Evolutionary conservation across 805 yeast species (phyloP).

Genomic region (Lachancea sp.): DNA sequence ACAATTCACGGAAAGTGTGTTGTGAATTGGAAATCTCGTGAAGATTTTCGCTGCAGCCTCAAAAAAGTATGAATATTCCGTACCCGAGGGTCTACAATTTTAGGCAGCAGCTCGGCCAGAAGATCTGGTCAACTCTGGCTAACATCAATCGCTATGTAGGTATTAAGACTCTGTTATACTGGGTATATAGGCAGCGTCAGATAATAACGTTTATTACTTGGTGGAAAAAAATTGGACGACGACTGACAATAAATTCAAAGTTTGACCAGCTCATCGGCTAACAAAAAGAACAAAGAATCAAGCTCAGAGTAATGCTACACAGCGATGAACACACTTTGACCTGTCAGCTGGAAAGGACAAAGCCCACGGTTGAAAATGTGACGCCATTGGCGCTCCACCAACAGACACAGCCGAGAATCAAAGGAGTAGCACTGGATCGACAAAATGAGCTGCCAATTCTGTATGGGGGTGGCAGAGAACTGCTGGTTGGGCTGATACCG

Average conservation of each 20-base stretch:
- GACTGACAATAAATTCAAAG: too few species aligned
- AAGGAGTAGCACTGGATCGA: conserved; percentile 11
- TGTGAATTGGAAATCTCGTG: too few species aligned
- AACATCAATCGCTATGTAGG: too few species aligned
- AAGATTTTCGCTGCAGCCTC: too few species aligned
- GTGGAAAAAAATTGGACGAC: background rate
- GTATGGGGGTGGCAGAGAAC: conserved; percentile 39
- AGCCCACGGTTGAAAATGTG: conserved; percentile 37
- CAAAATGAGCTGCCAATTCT: conserved; percentile 29
- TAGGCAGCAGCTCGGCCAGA: too few species aligned
- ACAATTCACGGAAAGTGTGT: too few species aligned
- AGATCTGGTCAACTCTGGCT: too few species aligned
- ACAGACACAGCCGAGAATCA: conserved; percentile 27
- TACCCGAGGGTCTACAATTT: too few species aligned
- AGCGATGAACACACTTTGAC: conserved; percentile 1
- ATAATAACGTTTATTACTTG: background rate
- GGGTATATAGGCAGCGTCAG: background rate
- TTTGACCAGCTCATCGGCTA: background rate
- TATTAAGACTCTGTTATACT: too few species aligned
- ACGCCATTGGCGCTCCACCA: conserved; percentile 26
- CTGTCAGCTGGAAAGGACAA: conserved; percentile 22
- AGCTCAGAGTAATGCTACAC: conserved; percentile 3
- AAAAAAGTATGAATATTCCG: too few species aligned
- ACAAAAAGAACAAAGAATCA: background rate
- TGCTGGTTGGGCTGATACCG: conserved; percentile 21